These are phyloP conservation scores for Eimeria falciformis DNA, from an alignment of 169 alveolate species.

Conservation along the genomic window DNA sequence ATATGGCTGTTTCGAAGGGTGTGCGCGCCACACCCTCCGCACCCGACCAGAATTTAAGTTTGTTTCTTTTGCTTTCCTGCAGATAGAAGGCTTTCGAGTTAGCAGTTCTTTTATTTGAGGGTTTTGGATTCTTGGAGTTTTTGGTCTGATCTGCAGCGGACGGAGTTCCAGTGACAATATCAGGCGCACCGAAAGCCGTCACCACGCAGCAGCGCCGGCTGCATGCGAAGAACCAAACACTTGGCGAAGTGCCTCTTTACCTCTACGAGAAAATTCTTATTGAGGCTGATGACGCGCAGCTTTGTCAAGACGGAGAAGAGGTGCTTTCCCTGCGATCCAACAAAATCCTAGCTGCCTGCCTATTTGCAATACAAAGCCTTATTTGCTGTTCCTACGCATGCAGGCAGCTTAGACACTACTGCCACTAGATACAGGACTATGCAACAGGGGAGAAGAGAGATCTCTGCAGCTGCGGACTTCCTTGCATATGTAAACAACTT, in stretches of 20 bases:
- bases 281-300: conserved; percentile 95
- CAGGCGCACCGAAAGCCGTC: conserved; percentile 84
- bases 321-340: too few relatives aligned
- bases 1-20: conserved; percentile 91
- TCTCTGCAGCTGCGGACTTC: too few relatives aligned
- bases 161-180: conserved; percentile 81
- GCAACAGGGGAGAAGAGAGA: conserved; percentile 72
- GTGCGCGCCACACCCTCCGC: not conserved
- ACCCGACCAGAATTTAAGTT: not conserved
- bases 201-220: conserved; percentile 87
- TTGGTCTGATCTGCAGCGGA: too few relatives aligned
- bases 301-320: conserved; percentile 93
- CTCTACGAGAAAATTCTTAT: conserved; percentile 86
- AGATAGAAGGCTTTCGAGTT: conserved; percentile 79
- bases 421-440: too few relatives aligned
- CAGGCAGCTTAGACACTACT: too few relatives aligned
- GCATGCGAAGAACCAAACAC: conserved; percentile 95
- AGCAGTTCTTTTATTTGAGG: too few relatives aligned
- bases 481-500: too few relatives aligned
- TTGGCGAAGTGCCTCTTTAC: conserved; percentile 91
- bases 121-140: too few relatives aligned
- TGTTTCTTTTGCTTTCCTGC: not conserved
- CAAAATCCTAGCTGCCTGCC: too few relatives aligned
- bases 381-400: too few relatives aligned
- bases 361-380: too few relatives aligned